Conservation (phyloP, 2,329 filamentous ascomycete species). For the Fusarium sp. region DNA sequence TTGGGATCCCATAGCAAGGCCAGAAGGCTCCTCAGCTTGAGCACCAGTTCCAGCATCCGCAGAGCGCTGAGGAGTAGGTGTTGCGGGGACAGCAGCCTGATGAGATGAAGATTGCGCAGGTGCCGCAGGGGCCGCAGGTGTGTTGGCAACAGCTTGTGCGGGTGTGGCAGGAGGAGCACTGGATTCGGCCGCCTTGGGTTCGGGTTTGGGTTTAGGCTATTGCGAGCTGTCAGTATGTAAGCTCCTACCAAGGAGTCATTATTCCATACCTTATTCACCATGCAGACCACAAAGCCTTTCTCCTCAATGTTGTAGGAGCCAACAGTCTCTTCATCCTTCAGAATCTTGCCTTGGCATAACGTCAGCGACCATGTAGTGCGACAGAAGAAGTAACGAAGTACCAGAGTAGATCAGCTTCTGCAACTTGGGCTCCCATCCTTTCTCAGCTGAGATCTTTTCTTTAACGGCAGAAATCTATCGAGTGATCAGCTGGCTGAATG, state of each 20-base stretch:
- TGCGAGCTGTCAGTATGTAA: constrained; percentile 19
- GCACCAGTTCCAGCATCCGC: constrained; percentile 51
- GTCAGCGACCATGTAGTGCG: constrained; percentile 33
- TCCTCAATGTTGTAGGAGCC: constrained; percentile 98
- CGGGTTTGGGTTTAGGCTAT: constrained; percentile 71
- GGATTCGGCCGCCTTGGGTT: constrained; percentile 62
- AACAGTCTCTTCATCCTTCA: constrained; percentile 97
- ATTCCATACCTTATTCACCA: constrained; percentile 86
- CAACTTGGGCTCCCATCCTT: constrained; percentile 89
- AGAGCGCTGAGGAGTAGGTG: constrained; percentile 61
- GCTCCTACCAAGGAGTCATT: background rate
- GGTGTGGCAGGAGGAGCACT: constrained; percentile 68
- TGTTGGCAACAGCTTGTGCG: constrained; percentile 62
- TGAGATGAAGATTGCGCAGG: constrained; percentile 53
- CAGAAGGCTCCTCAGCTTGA: constrained; percentile 67
- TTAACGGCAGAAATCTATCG: constrained; percentile 86
- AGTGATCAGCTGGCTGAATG: constrained; percentile 14
- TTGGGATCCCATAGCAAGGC: constrained; percentile 86
- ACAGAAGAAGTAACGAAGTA: constrained; percentile 50
- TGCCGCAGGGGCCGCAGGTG: constrained; percentile 64
- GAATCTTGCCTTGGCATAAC: constrained; percentile 80
- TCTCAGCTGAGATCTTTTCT: constrained; percentile 88
- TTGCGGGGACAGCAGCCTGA: constrained; percentile 59
- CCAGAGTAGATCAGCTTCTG: constrained; percentile 99
- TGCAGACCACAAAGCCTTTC: constrained; percentile 99